Evolutionary conservation across 2,329 filamentous ascomycete genomes (phyloP).

Genomic region (Scedosporium apiospermum): DNA sequence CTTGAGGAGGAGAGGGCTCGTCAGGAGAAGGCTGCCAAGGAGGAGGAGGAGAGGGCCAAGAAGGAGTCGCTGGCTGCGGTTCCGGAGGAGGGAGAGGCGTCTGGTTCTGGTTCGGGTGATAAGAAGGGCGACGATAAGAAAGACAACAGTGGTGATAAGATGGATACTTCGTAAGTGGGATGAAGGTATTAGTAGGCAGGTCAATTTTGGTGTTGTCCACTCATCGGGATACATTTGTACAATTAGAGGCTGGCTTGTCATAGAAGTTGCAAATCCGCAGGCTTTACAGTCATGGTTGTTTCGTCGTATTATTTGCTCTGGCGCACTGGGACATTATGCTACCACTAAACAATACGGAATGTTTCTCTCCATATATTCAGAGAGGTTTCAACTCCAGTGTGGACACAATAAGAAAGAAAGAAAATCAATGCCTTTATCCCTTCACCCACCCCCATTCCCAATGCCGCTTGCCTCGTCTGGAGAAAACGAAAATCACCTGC

Average conservation of each 20-base stretch:
- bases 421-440: not conserved
- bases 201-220: slow-evolving; percentile 24
- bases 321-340: not conserved
- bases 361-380: not conserved
- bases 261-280: not conserved
- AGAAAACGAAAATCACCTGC: slow-evolving; percentile 26
- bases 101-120: slow-evolving; percentile 22
- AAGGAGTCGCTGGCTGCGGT: slow-evolving; percentile 75
- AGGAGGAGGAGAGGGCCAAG: slow-evolving; percentile 55
- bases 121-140: slow-evolving; percentile 34
- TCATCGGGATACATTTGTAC: slow-evolving; percentile 14
- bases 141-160: slow-evolving; percentile 57
- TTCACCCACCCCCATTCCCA: not conserved
- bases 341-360: not conserved
- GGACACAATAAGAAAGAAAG: too few relatives aligned
- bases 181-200: slow-evolving; percentile 25
- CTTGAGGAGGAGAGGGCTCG: slow-evolving; percentile 96
- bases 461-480: not conserved
- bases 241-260: slow-evolving; percentile 8
- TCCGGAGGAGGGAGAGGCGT: slow-evolving; percentile 63
- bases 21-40: slow-evolving; percentile 64
- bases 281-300: slow-evolving; percentile 1
- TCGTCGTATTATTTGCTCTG: slow-evolving; percentile 5
- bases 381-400: too few relatives aligned
- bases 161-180: slow-evolving; percentile 68